A percentile compares a stretch with the other conserved stretches of the same genome.
Conservation (phyloP, 345 rosid species). For the Fremontodendron californicum region DNA sequence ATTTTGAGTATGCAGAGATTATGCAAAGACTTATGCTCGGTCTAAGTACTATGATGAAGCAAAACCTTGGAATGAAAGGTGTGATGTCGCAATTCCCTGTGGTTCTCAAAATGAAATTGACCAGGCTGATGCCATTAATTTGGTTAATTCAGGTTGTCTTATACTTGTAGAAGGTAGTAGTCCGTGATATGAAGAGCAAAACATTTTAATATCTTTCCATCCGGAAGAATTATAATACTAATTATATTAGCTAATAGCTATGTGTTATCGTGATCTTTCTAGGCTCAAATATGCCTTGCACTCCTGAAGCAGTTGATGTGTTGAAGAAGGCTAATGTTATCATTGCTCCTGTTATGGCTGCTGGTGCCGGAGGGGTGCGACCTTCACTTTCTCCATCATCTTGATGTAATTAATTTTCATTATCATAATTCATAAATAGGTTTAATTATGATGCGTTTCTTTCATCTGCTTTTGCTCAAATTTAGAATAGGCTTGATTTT, state of each 20-base stretch:
- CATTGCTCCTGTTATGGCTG: constrained; percentile 94
- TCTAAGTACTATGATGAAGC: constrained; percentile 94
- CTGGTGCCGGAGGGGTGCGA: constrained; percentile 97
- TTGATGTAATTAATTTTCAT: background rate
- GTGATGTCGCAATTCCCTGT: constrained; percentile 94
- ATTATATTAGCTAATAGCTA: background rate
- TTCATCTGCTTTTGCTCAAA: background rate
- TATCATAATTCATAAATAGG: background rate
- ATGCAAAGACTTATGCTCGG: constrained; percentile 96
- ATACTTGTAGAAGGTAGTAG: constrained; percentile 83
- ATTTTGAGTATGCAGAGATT: constrained; percentile 62
- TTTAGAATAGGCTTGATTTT: background rate
- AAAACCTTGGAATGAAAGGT: constrained; percentile 95
- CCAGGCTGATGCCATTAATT: constrained; percentile 88
- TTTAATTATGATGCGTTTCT: background rate
- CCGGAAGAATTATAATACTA: background rate
- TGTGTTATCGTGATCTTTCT: constrained; percentile 14
- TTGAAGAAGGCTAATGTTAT: constrained; percentile 85
- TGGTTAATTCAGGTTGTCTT: constrained; percentile 86
- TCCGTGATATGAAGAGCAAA: constrained; percentile 14
- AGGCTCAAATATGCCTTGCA: constrained; percentile 99
- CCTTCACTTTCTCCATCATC: constrained; percentile 16
- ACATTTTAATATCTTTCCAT: constrained; percentile 1
- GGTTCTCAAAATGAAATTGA: constrained; percentile 94
- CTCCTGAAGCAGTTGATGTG: constrained; percentile 88